phyloP scores from a whole-genome alignment of 768 basidiomycete genomes.

The Hebeloma cylindrosporum region DNA sequence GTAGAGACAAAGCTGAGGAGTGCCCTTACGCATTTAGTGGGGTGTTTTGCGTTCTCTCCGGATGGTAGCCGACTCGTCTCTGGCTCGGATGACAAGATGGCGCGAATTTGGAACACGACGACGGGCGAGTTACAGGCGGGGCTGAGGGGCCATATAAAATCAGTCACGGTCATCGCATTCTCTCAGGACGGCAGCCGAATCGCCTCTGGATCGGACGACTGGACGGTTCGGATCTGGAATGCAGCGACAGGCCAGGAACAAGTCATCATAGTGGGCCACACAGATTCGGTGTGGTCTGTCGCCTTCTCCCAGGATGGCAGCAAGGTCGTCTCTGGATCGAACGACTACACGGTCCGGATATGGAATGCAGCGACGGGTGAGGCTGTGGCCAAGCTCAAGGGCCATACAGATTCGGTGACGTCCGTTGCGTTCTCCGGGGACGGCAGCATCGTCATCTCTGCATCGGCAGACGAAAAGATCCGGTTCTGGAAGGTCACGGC shows the following conservation, averaged over 20 bases:
- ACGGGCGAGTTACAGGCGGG: too few species aligned
- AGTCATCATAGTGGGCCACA: conserved; percentile 9
- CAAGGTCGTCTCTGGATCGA: conserved; percentile 4
- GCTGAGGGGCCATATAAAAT: too few species aligned
- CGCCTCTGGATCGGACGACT: neutral
- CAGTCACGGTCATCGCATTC: too few species aligned
- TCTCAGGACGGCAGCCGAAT: conserved; percentile 5
- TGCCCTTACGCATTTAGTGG: conserved; percentile 1
- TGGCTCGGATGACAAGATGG: too few species aligned
- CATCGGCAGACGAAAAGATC: too few species aligned
- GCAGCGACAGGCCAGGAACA: conserved; percentile 4
- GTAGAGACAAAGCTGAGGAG: conserved; percentile 5
- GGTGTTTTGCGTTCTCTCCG: conserved; percentile 10
- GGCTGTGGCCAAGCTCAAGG: conserved; percentile 3
- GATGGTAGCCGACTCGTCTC: conserved; percentile 3
- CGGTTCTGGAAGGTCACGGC: too few species aligned
- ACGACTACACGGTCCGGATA: conserved; percentile 7
- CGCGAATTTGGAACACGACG: too few species aligned
- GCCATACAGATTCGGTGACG: conserved; percentile 4
- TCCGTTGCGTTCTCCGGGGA: conserved; percentile 13
- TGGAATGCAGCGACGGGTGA: conserved; percentile 10
- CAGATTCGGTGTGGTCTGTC: neutral
- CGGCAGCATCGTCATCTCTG: neutral
- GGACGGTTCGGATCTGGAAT: conserved; percentile 7
- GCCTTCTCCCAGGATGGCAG: conserved; percentile 12